These are phyloP conservation scores for Calonectria hongkongensis DNA, from an alignment of 2,329 filamentous ascomycete genomes.

Conservation along the genomic window DNA sequence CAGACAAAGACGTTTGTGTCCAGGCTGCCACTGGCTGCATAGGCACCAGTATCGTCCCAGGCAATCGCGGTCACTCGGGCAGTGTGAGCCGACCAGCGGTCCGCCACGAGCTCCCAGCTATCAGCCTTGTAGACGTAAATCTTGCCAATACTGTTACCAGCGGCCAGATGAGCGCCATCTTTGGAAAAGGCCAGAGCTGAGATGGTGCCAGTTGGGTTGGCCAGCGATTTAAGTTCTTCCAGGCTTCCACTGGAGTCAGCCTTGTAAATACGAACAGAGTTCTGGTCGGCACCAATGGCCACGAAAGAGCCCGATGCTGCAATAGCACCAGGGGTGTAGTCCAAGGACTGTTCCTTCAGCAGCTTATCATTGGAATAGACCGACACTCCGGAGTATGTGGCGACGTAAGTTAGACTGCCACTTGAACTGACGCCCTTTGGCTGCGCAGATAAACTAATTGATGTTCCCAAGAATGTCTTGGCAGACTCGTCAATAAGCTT, in stretches of 20 bases:
- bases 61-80: conserved; percentile 75
- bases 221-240: conserved; percentile 73
- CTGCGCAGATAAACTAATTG: conserved; percentile 83
- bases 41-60: conserved; percentile 87
- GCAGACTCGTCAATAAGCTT: conserved; percentile 85
- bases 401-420: conserved; percentile 73
- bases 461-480: conserved; percentile 83
- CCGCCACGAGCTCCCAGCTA: conserved; percentile 83
- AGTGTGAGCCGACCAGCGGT: conserved; percentile 80
- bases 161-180: conserved; percentile 85
- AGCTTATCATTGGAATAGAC: conserved; percentile 77
- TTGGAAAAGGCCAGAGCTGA: conserved; percentile 89
- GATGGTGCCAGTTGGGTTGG: conserved; percentile 81
- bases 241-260: conserved; percentile 74
- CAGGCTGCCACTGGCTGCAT: conserved; percentile 88
- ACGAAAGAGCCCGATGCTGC: conserved; percentile 81
- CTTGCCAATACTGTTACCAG: conserved; percentile 89
- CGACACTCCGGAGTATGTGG: conserved; percentile 70
- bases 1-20: conserved; percentile 96
- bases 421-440: conserved; percentile 83
- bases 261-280: conserved; percentile 83
- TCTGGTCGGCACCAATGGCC: conserved; percentile 85
- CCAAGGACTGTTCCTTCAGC: conserved; percentile 74
- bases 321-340: conserved; percentile 81
- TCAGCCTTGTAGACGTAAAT: conserved; percentile 84